Conservation (phyloP, 2,329 filamentous ascomycete genomes). For the Gremmenia infestans region DNA sequence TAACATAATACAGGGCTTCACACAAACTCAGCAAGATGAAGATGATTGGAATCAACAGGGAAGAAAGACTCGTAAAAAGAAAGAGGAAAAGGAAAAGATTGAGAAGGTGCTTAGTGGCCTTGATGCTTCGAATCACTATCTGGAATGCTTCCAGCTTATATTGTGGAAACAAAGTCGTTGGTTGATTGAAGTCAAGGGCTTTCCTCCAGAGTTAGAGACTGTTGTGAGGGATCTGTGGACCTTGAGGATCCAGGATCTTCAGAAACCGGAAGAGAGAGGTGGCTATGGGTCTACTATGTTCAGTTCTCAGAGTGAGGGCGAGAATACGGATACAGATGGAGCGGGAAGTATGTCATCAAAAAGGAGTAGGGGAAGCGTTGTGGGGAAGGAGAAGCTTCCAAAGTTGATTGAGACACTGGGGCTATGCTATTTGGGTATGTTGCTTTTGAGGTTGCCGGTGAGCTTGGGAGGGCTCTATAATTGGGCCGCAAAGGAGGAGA, state of each 20-base stretch:
- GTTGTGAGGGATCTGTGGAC: constrained; percentile 84
- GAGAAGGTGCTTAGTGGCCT: constrained; percentile 58
- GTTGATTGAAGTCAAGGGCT: constrained; percentile 60
- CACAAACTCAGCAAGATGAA: constrained; percentile 52
- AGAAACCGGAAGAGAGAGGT: constrained; percentile 32
- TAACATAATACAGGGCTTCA: constrained; percentile 27
- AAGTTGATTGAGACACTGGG: constrained; percentile 69
- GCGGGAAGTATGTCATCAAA: constrained; percentile 41
- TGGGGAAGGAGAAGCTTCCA: constrained; percentile 43
- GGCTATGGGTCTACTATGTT: constrained; percentile 32
- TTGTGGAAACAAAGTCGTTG: constrained; percentile 76
- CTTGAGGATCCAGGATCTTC: constrained; percentile 41
- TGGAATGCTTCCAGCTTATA: constrained; percentile 80
- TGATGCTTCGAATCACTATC: constrained; percentile 69
- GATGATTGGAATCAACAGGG: constrained; percentile 64
- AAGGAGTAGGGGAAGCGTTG: constrained; percentile 29
- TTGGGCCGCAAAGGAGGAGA: constrained; percentile 62
- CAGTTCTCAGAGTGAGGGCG: constrained; percentile 31
- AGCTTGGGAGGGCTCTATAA: constrained; percentile 65
- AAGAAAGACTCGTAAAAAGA: constrained; percentile 48
- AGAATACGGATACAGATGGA: constrained; percentile 35
- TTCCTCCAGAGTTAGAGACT: constrained; percentile 70
- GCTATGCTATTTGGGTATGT: constrained; percentile 72
- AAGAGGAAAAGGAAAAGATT: constrained; percentile 53
- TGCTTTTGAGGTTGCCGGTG: constrained; percentile 73